A percentile compares a stretch with the other conserved stretches of the same genome.
Evolutionary conservation across 1,284 basidiomycete genomes (phyloP).

Genomic region (Macrocystidia cucumis): DNA sequence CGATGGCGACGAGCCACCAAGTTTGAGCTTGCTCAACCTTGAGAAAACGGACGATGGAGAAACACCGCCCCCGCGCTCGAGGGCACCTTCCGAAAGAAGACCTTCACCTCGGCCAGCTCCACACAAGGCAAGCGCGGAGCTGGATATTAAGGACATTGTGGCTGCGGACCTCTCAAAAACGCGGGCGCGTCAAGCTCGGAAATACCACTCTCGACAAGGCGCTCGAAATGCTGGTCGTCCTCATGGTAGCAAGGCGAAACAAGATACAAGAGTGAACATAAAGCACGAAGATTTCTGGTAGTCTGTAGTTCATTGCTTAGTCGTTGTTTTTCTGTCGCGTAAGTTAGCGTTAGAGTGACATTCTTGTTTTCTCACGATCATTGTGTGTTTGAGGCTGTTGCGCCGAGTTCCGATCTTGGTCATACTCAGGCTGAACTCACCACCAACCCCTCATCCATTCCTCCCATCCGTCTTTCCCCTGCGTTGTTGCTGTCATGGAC

Average conservation of each 20-base stretch:
- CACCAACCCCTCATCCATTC: background rate
- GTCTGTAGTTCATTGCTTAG: constrained; percentile 36
- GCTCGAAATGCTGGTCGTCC: constrained; percentile 60
- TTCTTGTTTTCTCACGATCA: no score
- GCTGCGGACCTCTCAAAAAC: constrained; percentile 55
- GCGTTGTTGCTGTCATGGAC: constrained; percentile 45
- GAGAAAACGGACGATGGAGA: constrained; percentile 7
- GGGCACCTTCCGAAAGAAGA: constrained; percentile 25
- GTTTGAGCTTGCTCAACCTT: constrained; percentile 8
- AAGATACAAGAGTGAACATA: constrained; percentile 58
- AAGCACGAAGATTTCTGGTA: constrained; percentile 60
- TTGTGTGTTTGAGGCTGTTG: no score
- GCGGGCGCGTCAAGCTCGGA: constrained; percentile 58
- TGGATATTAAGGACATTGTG: constrained; percentile 49
- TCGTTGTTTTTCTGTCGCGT: no score
- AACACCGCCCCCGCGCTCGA: constrained; percentile 38
- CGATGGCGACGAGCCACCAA: constrained; percentile 6
- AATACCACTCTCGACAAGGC: constrained; percentile 67
- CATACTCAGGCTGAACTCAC: no score
- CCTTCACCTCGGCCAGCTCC: constrained; percentile 12
- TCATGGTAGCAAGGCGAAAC: constrained; percentile 82
- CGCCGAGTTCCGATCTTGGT: no score
- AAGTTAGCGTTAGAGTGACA: no score
- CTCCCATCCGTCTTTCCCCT: constrained; percentile 6
- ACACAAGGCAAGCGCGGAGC: background rate